phyloP scores from a whole-genome alignment of 345 rosid species.

The Citrus maxima region DNA sequence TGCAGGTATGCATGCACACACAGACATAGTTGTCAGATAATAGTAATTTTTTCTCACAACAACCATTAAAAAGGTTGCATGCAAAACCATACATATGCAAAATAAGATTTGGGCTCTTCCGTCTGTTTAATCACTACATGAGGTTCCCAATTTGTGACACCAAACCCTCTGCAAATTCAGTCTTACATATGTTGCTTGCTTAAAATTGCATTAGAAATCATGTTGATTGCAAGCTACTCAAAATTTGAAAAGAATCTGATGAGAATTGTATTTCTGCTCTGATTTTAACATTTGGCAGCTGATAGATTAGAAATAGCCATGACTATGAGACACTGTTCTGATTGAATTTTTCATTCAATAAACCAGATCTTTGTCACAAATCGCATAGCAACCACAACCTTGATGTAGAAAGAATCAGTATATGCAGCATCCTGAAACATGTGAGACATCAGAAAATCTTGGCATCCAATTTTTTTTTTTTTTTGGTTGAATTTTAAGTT shows the following conservation, averaged over 20 bases:
- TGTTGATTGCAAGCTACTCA: no score
- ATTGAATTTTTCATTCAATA: not conserved
- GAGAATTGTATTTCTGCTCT: not conserved
- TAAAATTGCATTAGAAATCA: no score
- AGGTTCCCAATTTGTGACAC: not conserved
- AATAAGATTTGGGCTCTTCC: not conserved
- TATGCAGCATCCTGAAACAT: not conserved
- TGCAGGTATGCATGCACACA: no score
- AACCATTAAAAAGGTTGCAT: not conserved
- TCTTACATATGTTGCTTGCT: not conserved
- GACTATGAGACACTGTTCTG: not conserved
- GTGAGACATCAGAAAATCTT: not conserved
- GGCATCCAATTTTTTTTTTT: not conserved
- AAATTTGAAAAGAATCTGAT: not conserved
- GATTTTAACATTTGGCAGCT: not conserved
- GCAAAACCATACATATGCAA: not conserved
- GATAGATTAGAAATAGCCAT: not conserved
- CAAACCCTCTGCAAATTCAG: not conserved
- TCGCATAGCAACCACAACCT: not conserved
- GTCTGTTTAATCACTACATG: not conserved
- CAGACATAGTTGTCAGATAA: no score
- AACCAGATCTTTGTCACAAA: not conserved
- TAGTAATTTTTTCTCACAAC: not conserved
- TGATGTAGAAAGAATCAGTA: not conserved
- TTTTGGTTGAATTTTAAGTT: not conserved